Base-by-base conservation (phyloP, 805 yeast species). In the Candida suzukii region DNA sequence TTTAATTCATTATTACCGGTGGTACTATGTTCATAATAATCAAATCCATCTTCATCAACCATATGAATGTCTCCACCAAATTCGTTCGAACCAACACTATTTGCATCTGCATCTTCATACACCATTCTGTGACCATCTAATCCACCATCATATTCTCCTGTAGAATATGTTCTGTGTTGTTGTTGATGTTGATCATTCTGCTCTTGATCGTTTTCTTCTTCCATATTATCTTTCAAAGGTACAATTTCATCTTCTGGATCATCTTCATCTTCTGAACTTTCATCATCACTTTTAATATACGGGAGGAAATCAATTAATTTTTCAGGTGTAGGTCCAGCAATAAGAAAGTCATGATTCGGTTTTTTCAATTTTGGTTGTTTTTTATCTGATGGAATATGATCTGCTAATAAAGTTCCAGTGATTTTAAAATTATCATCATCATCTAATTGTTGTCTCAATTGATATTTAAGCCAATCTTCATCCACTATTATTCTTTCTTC, bases 261-360 rank as follows among this genome's bases (percentile, higher is more conserved):
- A n/a, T 35, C 41, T 4, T 34, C 45, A 12, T 32, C 41, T 14
- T 40, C 44, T 2, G 34, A 40, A 10, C 18, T 16, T 26, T 56
- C 61, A 32, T 53, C 60, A 14, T 57, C 54, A 27, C 51, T 48
- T 31, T 44, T 50, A 18, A 54, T 54, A 40, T 63, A 62, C 1
- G 68, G 67, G 26, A 61, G 45, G 38, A 54, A 49, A 17, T 54
- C 53, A 28, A 56, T 42, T 21, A 63, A 39, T 11, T 42, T 53
- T 18, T 60, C 65, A 2, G 68, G 66, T 12, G 64, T 54, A 1
- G 66, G 66, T 0, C 67, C 68, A 8, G 52, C 47, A 16, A 63
- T 55, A 13, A 60, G 35, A 40, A 58, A 59, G 36, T 63, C 64
- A 28, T 49, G 50, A 25, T 42, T 44, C 6, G 57, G 52, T 35